Evolutionary conservation across 139 green algal species (phyloP), one percentile per base, ranked within the genome.

Genomic region (Deuterostichococcus epilithicus): DNA sequence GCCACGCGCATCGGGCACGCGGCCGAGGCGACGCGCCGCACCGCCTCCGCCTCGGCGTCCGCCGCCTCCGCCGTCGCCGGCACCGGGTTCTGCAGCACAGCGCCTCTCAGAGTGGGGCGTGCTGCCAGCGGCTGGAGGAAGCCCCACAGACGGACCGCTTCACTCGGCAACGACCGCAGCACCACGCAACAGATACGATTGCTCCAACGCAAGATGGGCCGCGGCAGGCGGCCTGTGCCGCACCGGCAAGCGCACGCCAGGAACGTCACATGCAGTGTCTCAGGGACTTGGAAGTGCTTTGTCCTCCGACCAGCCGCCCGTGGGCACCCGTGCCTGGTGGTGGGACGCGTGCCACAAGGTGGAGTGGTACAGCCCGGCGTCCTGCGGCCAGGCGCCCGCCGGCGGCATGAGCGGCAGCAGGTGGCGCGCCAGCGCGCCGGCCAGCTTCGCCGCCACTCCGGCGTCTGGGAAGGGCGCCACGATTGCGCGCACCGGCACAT

Each of bases 331-430:
- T 75, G 92, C 88, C 79, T n/a, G 32, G 25, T 94, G 88, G 23
- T 80, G 84, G 1, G 86, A 90, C 0, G 89, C 88, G 35, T 92
- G 89, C 79, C 78, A 92, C 1, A 94, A 52, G 2, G 88, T 93
- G 63, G 86, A 81, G 77, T 94, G 90, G 67, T 86, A 88, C 23
- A 90, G 37, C 3, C 34, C 1, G 20, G 44, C 28, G 76, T 93
- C 81, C 81, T 94, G 90, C 81, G 84, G 66, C 90, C 90, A 94
- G 1, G 91, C 36, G 34, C 72, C 81, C 30, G 74, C 69, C 0
- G 80, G 39, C 42, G 86, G 67, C 37, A 83, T 45, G 6, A 85
- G 70, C 70, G 87, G 75, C 60, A 86, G 65, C 65, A 88, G 35
- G 26, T 85, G 35, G 0, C 52, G 44, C 33, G 63, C 3, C 33